These are phyloP conservation scores for Beauveria brongniartii DNA, from an alignment of 2,329 filamentous ascomycete species.

Conservation along the genomic window DNA sequence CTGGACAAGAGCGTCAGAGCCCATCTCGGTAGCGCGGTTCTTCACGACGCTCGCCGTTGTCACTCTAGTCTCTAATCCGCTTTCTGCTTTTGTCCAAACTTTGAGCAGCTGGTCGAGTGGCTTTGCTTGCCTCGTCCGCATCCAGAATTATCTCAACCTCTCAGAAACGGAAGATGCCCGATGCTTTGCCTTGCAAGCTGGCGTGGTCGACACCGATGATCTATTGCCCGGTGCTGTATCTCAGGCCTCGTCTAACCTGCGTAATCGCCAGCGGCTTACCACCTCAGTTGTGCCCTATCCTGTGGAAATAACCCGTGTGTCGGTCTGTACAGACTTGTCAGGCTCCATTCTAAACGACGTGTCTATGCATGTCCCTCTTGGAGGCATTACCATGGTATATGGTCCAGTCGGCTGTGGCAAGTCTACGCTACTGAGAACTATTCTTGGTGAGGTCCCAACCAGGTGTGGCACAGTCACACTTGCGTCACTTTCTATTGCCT, in stretches of 20 bases:
- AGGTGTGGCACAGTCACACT: conserved; percentile 18
- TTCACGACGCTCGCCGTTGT: not conserved
- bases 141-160: conserved; percentile 1
- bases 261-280: not conserved
- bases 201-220: not conserved
- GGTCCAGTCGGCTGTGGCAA: conserved; percentile 26
- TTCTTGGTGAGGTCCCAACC: conserved; percentile 21
- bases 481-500: conserved; percentile 19
- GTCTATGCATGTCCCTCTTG: conserved; percentile 6
- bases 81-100: not conserved
- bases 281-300: not conserved
- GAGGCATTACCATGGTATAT: conserved; percentile 22
- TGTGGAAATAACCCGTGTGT: not conserved
- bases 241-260: not conserved
- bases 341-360: not conserved
- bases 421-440: conserved; percentile 23
- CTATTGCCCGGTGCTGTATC: not conserved
- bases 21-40: not conserved
- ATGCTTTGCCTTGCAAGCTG: not conserved
- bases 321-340: not conserved
- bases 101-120: not conserved
- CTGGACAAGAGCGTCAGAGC: not conserved
- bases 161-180: not conserved
- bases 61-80: not conserved
- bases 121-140: not conserved